Base-by-base conservation (phyloP, 225 moss, liverwort and hornwort genomes). In the Bryum argenteum region DNA sequence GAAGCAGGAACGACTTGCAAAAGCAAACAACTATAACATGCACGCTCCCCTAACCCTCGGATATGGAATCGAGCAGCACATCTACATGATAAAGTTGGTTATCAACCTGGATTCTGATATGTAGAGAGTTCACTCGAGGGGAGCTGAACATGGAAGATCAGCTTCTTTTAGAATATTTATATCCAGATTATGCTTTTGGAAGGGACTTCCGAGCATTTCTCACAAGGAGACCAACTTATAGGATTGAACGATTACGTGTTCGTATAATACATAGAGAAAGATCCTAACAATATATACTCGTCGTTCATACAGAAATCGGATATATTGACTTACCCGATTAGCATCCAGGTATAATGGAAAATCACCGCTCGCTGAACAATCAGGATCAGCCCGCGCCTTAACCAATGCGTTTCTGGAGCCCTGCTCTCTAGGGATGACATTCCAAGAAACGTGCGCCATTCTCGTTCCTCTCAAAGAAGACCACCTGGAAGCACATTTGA, bases 301-400 rank as follows among this genome's bases (percentile, higher is more conserved):
- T 48, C 6, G 5, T 17, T 39, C 8, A 21, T 55, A 44, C 17
- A 48, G 48, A 48, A 1, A 50, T 11, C 50, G 21, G 0, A 42
- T 33, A 69, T 60, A 69, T 61, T 17, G 21, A 50, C 73, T 74
- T 68, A 85, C 82, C 21, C 13, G 70, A 70, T 19, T 64, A 0
- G 23, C 58, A 38, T 82, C 73, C 0, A 63, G 60, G 51, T 79
- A 39, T 4, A 82, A 58, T 10, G 41, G 66, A 22, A 63, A 63
- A 45, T 71, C 79, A 37, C 64, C 40, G 5, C 54, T 48, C 11
- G 18, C 42, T 43, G 71, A 67, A 48, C 26, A 77, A 67, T 81
- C 57, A 15, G 60, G 79, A 61, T 71, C 16, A 47, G 74, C 77
- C 4, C 44, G 22, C 5, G 16, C 40, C 47, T 58, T 77, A 24